Base-by-base conservation (phyloP, 768 basidiomycete genomes). In the Suillus discolor region DNA sequence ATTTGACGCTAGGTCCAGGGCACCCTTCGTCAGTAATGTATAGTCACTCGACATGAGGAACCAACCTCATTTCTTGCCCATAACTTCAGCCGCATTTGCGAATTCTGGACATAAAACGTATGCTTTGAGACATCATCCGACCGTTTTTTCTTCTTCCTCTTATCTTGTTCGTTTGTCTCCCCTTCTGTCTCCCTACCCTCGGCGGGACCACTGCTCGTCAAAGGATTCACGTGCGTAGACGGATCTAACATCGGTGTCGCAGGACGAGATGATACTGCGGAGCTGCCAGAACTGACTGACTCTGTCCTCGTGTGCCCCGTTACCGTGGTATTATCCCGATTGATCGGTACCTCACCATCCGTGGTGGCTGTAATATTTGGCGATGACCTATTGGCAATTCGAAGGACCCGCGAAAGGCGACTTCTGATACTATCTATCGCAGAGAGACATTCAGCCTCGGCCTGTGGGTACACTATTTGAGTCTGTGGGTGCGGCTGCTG, bases 71-170 rank as follows among this genome's bases (percentile, higher is more conserved):
- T 97, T 73, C 88, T 89, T 9, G 97, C 95, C 65, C 87, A 88
- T 16, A 98, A 75, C 77, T 96, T 96, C 69, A 99, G 78, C 63
- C 87, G 85, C 84, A 91, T 89, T 77, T 99, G 97, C 9, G 94
- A 90, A 73, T 97, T 98, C 67, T 89, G 83, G 65, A 99, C 86
- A 71, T 93, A 97, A 77, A 99, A 99, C 1, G 94, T 97, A 77
- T 99, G 97, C 70, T 92, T 94, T 47, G 91, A 93, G 6, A 95
- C 90, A 65, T 93, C 89, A 44, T 81, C 81, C 1, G 77, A 71
- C 62, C 78, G 75, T 75, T 81, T 84, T 71, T 76, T 83, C 78
- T 78, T 82, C 76, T 81, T 84, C 65, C 80, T 81, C 62, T 80
- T 77, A 51, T 83, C 81, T 38, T 79, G 78, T 57, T 80, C 69